These are phyloP conservation scores for Naganishia sp. DNA, from an alignment of 1,284 basidiomycete species.

Conservation along the genomic window DNA sequence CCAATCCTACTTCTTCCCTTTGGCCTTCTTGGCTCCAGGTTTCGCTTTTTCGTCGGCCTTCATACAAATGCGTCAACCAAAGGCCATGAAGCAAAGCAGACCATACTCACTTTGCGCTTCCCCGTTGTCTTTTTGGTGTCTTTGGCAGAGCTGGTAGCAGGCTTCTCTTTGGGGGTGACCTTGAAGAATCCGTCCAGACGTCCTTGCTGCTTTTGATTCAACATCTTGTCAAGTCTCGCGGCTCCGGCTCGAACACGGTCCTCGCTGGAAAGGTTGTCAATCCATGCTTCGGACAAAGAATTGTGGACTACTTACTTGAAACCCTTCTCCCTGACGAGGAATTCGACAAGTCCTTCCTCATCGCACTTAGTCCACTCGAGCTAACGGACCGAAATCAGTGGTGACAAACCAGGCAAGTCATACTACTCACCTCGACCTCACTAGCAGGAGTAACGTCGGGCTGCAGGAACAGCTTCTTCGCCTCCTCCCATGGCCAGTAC, in stretches of 20 bases:
- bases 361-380: constrained; percentile 95
- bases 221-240: constrained; percentile 83
- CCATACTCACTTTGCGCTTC: constrained; percentile 67
- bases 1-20: constrained; percentile 40
- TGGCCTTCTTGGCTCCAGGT: constrained; percentile 43
- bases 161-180: constrained; percentile 60
- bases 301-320: constrained; percentile 71
- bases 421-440: constrained; percentile 71
- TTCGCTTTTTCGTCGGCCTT: constrained; percentile 44
- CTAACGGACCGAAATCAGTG: constrained; percentile 52
- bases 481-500: constrained; percentile 94
- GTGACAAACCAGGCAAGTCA: background rate
- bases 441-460: constrained; percentile 86
- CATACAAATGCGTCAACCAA: background rate
- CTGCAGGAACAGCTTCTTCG: constrained; percentile 82
- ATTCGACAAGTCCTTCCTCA: constrained; percentile 89
- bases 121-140: constrained; percentile 55
- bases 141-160: constrained; percentile 45
- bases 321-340: constrained; percentile 91
- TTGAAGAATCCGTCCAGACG: constrained; percentile 94
- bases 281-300: constrained; percentile 29
- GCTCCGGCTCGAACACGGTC: constrained; percentile 94
- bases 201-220: constrained; percentile 92
- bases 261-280: constrained; percentile 64
- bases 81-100: background rate